These are phyloP conservation scores for Fusarium anthophilum DNA, from an alignment of 2,329 filamentous ascomycete species.

Conservation along the genomic window DNA sequence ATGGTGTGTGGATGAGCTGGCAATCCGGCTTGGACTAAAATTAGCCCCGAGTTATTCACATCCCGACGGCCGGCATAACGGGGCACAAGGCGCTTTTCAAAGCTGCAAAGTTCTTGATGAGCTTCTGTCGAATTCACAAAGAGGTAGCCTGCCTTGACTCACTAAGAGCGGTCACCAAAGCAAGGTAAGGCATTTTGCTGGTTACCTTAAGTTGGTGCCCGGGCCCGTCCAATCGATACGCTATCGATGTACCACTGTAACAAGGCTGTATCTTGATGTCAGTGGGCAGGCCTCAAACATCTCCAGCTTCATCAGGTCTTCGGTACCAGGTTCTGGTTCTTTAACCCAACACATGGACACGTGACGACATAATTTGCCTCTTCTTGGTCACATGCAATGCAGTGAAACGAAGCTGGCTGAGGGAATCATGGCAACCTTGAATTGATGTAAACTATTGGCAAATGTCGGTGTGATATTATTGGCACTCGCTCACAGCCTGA, in stretches of 20 bases:
- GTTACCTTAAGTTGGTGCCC: background rate
- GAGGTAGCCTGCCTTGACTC: conserved; percentile 26
- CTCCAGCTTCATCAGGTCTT: background rate
- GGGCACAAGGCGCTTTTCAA: conserved; percentile 18
- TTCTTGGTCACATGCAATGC: conserved; percentile 26
- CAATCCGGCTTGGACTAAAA: conserved; percentile 40
- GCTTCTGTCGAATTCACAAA: conserved; percentile 9
- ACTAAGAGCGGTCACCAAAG: conserved; percentile 27
- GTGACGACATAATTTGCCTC: conserved; percentile 28
- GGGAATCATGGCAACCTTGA: conserved; percentile 4
- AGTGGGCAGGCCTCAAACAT: conserved; percentile 13
- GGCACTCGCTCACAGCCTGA: conserved; percentile 17
- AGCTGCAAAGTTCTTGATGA: conserved; percentile 10
- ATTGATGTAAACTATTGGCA: conserved; percentile 32
- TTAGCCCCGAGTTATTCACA: conserved; percentile 37
- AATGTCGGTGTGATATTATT: conserved; percentile 41
- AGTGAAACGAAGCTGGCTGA: conserved; percentile 12
- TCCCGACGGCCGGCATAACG: conserved; percentile 23
- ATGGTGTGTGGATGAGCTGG: conserved; percentile 44
- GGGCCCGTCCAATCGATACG: conserved; percentile 10
- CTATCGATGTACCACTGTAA: conserved; percentile 17
- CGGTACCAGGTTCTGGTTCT: background rate
- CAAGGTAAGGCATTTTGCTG: background rate
- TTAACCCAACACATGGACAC: conserved; percentile 11
- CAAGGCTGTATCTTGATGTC: conserved; percentile 9